Percentiles rank a stretch among this genome's conserved stretches.
phyloP scores from a whole-genome alignment of 2,329 filamentous ascomycete genomes.

The Diaporthe sp. region DNA sequence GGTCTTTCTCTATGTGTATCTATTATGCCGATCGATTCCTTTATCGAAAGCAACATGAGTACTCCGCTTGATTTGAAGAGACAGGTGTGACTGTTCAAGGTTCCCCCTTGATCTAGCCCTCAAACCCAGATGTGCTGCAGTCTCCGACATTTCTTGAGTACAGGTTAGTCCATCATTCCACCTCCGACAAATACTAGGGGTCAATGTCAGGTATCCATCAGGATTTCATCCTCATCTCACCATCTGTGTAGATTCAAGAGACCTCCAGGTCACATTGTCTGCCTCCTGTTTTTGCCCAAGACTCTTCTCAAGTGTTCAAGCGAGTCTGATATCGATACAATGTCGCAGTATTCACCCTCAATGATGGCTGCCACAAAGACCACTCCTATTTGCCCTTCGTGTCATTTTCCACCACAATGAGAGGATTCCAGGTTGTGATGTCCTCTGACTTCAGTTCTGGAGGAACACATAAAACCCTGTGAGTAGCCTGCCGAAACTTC shows the following conservation, averaged over 20 bases:
- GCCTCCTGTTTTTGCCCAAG: background rate
- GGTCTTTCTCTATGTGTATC: slow-evolving; percentile 6
- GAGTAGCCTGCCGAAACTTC: background rate
- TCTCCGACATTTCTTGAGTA: background rate
- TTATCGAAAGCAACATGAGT: background rate
- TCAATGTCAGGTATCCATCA: background rate
- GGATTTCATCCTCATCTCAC: background rate
- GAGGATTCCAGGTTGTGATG: background rate
- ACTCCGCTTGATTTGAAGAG: background rate
- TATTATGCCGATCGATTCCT: background rate
- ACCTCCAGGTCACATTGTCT: background rate
- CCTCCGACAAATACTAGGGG: background rate
- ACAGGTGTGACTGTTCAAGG: background rate
- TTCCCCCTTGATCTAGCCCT: background rate
- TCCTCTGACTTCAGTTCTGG: background rate
- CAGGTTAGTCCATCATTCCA: background rate
- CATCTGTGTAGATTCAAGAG: background rate
- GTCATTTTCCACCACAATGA: background rate
- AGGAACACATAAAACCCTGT: background rate
- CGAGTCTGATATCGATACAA: background rate
- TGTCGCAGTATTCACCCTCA: background rate
- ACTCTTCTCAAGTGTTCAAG: background rate
- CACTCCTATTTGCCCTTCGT: too few species aligned
- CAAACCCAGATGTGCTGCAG: background rate
- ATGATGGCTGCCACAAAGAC: background rate